Base-by-base conservation (phyloP, 441 rosid species). In the Brassica balearica region DNA sequence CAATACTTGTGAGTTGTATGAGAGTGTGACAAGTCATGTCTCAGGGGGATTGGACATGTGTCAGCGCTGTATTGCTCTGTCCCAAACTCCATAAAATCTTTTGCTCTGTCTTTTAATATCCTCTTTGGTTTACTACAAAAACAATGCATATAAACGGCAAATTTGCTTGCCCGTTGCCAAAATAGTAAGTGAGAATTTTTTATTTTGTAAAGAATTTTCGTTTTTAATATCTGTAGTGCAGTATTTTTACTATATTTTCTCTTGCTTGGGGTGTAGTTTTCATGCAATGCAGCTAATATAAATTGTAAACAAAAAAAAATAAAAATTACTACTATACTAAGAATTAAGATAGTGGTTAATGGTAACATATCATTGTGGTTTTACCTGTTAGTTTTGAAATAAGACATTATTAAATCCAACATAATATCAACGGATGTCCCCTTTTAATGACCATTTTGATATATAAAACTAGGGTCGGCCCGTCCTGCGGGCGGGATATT, bases 41-140 rank as follows among this genome's bases (percentile, higher is more conserved):
- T 53, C 79, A 56, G 32, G 41, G 75, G 79, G 82, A 69, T 43
- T 63, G 64, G 79, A 69, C 82, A 80, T 53, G 69, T 80, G 82
- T 75, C 82, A 70, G 34, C 65, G 70, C 1, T 3, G 2, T 15
- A 58, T 74, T 70, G 64, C 72, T 65, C 64, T 74, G 79, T 70
- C 76, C 62, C 76, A 64, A 74, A 64, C 43, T 68, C 58, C 19
- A 38, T 69, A 60, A 27, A 69, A 74, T 74, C 75, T 74, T 14
- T 25, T 56, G 2, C 8, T 46, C 19, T 27, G 65, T 61, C 65
- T 60, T 77, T 65, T 29, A 8, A 61, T 41, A 56, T 71, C 76
- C 51, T 78, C 64, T 72, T 72, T 59, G 9, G 56, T 36, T 73
- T 68, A 36, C 78, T 17, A 17, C 2, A 36, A 32, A 32, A 22